A percentile compares a stretch with the other conserved stretches of the same genome.
Evolutionary conservation across 2,329 filamentous ascomycete species (phyloP).

Genomic region (Exophiala spinifera): DNA sequence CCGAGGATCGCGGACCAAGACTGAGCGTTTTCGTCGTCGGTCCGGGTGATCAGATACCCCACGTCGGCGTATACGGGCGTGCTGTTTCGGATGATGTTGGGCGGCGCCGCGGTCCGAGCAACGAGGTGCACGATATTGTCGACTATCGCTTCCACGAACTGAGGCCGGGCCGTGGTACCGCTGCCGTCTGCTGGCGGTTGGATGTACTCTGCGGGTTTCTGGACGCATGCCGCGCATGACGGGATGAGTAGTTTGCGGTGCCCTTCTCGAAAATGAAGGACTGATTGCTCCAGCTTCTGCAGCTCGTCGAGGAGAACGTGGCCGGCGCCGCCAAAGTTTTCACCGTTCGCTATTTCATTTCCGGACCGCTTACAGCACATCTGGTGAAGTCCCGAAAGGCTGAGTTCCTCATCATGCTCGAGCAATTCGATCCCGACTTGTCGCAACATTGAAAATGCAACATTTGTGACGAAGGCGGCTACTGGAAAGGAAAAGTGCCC

Average conservation of each 20-base stretch:
- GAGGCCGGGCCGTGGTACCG: background rate
- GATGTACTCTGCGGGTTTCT: conserved; percentile 21
- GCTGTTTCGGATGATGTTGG: conserved; percentile 21
- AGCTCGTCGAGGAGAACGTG: conserved; percentile 12
- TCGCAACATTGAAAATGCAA: conserved; percentile 27
- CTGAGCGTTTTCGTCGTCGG: conserved; percentile 10
- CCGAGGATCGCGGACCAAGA: conserved; percentile 25
- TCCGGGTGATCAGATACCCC: conserved; percentile 22
- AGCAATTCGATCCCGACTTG: conserved; percentile 22
- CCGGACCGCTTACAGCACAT: conserved; percentile 9
- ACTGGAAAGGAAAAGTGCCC: conserved; percentile 22
- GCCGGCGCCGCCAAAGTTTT: background rate
- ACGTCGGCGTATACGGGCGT: conserved; percentile 27
- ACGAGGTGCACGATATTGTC: conserved; percentile 29
- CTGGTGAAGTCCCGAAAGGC: conserved; percentile 12
- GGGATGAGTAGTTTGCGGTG: conserved; percentile 2
- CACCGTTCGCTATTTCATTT: background rate
- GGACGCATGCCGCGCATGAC: conserved; percentile 17
- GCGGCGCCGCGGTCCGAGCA: conserved; percentile 1
- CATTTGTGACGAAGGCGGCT: conserved; percentile 29
- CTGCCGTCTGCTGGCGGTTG: conserved; percentile 3
- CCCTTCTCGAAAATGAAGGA: conserved; percentile 13
- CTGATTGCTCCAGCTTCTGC: conserved; percentile 12
- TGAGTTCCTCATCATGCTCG: conserved; percentile 21
- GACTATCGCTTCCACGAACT: conserved; percentile 20